Conservation (phyloP, 2,329 filamentous ascomycete genomes). For the Aspergillus hortae region DNA sequence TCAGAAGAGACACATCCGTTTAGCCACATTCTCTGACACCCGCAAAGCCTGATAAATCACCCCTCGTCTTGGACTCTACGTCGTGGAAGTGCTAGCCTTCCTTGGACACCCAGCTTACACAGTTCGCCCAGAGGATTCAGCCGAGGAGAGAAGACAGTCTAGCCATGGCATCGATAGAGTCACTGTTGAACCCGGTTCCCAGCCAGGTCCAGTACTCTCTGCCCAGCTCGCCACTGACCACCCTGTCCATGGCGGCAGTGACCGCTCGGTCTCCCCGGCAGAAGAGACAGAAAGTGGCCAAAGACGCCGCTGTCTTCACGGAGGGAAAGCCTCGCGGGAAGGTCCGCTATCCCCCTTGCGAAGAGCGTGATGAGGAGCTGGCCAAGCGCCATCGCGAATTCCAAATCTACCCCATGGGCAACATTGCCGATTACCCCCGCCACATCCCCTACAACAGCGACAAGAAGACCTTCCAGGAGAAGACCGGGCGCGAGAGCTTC, state of each 20-base stretch:
- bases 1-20: conserved; percentile 12
- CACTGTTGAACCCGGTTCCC: conserved; percentile 62
- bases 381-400: conserved; percentile 60
- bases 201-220: conserved; percentile 27
- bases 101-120: not conserved
- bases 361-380: conserved; percentile 59
- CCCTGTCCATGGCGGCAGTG: conserved; percentile 40
- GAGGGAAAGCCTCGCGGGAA: conserved; percentile 62
- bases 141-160: not conserved
- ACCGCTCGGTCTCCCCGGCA: conserved; percentile 17
- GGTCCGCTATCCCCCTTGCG: conserved; percentile 71
- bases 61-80: conserved; percentile 5
- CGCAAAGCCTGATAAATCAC: conserved; percentile 13
- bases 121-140: conserved; percentile 3
- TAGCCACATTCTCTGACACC: conserved; percentile 10
- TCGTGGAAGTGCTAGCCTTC: not conserved
- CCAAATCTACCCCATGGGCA: conserved; percentile 61
- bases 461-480: conserved; percentile 83
- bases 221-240: conserved; percentile 39
- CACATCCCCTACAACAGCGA: conserved; percentile 94
- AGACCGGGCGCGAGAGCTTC: conserved; percentile 83
- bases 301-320: conserved; percentile 61
- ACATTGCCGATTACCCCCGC: conserved; percentile 58
- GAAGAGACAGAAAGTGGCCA: conserved; percentile 57
- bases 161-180: conserved; percentile 61